These are phyloP conservation scores for Linum lewisii DNA, from an alignment of 345 rosid genomes.

Conservation along the genomic window DNA sequence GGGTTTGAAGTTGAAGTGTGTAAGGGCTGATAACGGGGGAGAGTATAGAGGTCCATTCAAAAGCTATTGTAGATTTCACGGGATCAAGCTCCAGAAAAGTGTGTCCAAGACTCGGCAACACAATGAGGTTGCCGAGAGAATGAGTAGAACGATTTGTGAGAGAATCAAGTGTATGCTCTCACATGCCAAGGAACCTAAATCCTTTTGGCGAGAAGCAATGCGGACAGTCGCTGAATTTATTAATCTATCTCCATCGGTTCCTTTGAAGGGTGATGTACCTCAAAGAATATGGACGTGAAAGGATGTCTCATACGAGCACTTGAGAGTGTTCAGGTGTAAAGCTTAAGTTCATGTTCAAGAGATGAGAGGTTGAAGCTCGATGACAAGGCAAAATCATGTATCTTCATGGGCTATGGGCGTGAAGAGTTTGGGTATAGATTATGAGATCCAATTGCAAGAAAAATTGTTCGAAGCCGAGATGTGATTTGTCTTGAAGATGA, in stretches of 20 bases:
- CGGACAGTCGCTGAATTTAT: neutral
- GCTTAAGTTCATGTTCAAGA: neutral
- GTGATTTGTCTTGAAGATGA: neutral
- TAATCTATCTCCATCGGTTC: neutral
- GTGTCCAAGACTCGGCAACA: no score
- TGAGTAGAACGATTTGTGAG: conserved; percentile 1
- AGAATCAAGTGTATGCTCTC: conserved; percentile 1
- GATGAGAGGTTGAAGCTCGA: neutral
- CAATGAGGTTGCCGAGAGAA: neutral
- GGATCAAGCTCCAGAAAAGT: no score
- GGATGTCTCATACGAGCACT: neutral
- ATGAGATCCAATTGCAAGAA: neutral
- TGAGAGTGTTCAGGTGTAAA: neutral
- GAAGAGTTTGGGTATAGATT: neutral
- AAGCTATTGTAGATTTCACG: no score
- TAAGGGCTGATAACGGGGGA: no score
- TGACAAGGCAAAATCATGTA: neutral
- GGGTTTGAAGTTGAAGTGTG: no score
- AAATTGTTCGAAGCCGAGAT: neutral
- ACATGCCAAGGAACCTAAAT: neutral
- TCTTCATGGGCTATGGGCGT: neutral
- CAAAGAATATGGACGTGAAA: neutral
- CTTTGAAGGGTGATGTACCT: neutral
- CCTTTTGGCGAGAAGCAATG: conserved; percentile 2
- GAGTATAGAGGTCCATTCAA: no score